Base-by-base conservation (phyloP, 2,329 filamentous ascomycete species). In the Fusarium caatingaense region DNA sequence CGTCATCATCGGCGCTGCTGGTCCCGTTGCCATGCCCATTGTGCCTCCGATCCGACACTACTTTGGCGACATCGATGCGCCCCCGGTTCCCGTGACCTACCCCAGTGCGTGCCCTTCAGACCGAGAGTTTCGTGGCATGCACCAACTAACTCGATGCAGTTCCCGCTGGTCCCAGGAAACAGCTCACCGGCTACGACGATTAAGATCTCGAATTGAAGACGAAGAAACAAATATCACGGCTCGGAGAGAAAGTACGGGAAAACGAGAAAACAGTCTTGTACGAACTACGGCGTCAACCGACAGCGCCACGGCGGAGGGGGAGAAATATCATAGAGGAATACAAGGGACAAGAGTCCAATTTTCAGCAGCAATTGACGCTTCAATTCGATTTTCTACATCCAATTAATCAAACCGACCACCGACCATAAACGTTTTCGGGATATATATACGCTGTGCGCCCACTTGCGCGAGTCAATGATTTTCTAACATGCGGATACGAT, bases 71-170 rank as follows among this genome's bases (percentile, higher is more conserved):
- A 83, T 89, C 74, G 87, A 90, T 74, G 87, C 91, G 69, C 83
- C 88, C 69, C 88, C 85, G 60, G 90, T 98, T 71, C 96, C 96
- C 32, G 83, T 94, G 80, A 97, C 94, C 79, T 99, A 98, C 85
- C 96, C 96, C 65, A 88, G 95, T 98, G 88, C 80, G 93, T 88
- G 34, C 58, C 13, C 6, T 20, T 18, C 8, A 11, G 18, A 1
- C 12, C 2, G 12, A 5, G 28, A 6, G 30, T 6, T 41, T 32
- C 8, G 6, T 37, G 23, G 8, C 30, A 15, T 21, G n/a, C 27
- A 12, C 51, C n/a, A 56, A 47, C 50, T 46, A 58, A 68, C 21
- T n/a, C 27, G 40, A 15, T 9, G 25, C 69, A 90, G 88, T 90
- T 56, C 88, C 88, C 16, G 72, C 82, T 15, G 86, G 85, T 12